Evolutionary conservation across 2,329 filamentous ascomycete species (phyloP).

Genomic region (Magnaporthiopsis incrustans): DNA sequence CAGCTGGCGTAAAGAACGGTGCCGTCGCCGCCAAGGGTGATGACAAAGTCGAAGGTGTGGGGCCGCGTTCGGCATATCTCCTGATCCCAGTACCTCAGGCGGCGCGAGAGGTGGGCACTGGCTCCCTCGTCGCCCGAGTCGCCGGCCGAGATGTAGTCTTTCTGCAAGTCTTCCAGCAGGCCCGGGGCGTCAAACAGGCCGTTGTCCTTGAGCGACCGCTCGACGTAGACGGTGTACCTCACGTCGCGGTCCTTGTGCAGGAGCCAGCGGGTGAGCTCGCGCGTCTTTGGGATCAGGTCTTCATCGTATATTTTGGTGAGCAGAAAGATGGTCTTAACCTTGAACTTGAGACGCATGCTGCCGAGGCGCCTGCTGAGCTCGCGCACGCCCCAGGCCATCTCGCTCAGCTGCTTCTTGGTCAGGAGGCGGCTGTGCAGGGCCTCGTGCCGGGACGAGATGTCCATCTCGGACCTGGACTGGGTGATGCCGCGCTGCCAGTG

Average conservation of each 20-base stretch:
- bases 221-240: conserved; percentile 73
- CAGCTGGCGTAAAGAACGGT: conserved; percentile 94
- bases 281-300: conserved; percentile 66
- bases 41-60: conserved; percentile 86
- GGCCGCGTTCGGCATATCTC: conserved; percentile 69
- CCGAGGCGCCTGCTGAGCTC: conserved; percentile 82
- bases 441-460: conserved; percentile 18
- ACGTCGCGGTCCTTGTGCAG: conserved; percentile 60
- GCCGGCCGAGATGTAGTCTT: conserved; percentile 26
- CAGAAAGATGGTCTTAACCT: conserved; percentile 76
- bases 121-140: conserved; percentile 25
- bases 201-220: conserved; percentile 65
- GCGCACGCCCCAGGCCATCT: conserved; percentile 94
- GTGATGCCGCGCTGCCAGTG: conserved; percentile 35
- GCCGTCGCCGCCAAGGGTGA: conserved; percentile 91
- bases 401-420: conserved; percentile 88
- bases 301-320: conserved; percentile 89
- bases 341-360: conserved; percentile 73
- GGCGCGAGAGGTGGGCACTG: conserved; percentile 30
- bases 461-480: conserved; percentile 25
- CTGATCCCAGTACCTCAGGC: conserved; percentile 77
- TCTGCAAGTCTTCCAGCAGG: conserved; percentile 53
- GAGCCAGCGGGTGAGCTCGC: conserved; percentile 74
- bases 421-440: conserved; percentile 60
- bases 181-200: conserved; percentile 66